Percentiles rank a stretch among this genome's conserved stretches.
Evolutionary conservation across 257 asterid species (phyloP).

Genomic region (Scutellaria baicalensis): DNA sequence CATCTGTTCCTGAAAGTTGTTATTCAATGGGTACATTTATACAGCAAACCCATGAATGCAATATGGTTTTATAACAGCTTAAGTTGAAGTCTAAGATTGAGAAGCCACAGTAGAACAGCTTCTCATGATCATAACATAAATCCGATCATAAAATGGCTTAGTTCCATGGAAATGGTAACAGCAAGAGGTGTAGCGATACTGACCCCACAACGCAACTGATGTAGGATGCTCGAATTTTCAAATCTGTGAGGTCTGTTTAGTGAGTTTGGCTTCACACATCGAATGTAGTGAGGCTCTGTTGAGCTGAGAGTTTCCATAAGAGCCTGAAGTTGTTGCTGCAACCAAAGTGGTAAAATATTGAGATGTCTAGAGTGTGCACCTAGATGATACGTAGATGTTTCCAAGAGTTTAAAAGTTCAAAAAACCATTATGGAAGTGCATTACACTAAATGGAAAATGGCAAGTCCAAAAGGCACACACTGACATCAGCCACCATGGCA

Average conservation of each 20-base stretch:
- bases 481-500: constrained; percentile 3
- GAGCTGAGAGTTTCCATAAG: constrained; percentile 97
- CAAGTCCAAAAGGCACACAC: not conserved
- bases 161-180: constrained; percentile 1
- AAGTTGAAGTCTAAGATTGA: not conserved
- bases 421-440: not conserved
- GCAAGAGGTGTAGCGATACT: constrained; percentile 24
- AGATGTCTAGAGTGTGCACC: constrained; percentile 7
- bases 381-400: not conserved
- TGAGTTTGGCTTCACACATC: constrained; percentile 99
- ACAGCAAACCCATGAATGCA: not conserved
- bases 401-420: not conserved
- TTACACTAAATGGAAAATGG: not conserved
- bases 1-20: not conserved
- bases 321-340: constrained; percentile 98
- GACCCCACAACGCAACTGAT: constrained; percentile 99
- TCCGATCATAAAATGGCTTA: not conserved
- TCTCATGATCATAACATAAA: constrained; percentile 12
- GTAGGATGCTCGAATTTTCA: constrained; percentile 85
- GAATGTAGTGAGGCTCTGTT: constrained; percentile 94
- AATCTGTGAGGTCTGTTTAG: constrained; percentile 80
- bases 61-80: not conserved
- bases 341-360: constrained; percentile 19
- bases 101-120: not conserved
- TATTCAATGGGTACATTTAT: not conserved